Base-by-base conservation (phyloP, 129 eudicot genomes). In the Calendula officinalis region DNA sequence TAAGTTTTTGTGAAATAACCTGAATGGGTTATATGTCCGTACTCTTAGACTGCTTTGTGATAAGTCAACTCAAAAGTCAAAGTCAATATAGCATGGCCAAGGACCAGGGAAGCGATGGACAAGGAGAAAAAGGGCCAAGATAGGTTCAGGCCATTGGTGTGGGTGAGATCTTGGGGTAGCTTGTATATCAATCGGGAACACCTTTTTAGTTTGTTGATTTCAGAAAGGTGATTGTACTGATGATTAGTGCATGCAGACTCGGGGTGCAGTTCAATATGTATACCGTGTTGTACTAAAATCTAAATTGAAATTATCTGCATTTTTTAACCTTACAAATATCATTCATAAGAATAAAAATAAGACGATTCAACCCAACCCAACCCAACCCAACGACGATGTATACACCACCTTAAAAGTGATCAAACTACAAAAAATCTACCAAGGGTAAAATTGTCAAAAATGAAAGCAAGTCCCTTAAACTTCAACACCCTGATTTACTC, bases 371-470 rank as follows among this genome's bases (percentile, higher is more conserved):
- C 74, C n/a, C n/a, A n/a, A n/a, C n/a, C n/a, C n/a, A n/a, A n/a
- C n/a, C 58, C 66, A 58, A 58, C 45, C 37, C 57, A 44, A 56
- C 41, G 11, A 13, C 4, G 34, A 14, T 9, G 56, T 69, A 46
- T 58, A 58, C 74, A 69, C 37, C 66, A 57, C 74, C 48, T 49
- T 49, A 37, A 49, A 36, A 52, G 16, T 11, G 57, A 69, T 45
- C 65, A 57, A 57, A 68, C 33, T 34, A 55, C 48, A 58, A 65
- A 69, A 43, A 68, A 44, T 45, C 74, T 69, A 56, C 34, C 13
- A 58, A 46, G 59, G 65, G 65, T 56, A 56, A 68, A 68, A 40
- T 3, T n/a, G 36, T 11, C 49, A 7, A 39, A 38, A 64, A 35
- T 8, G 41, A 47, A 64, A 36, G 30, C 34, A 60, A 39, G 72